phyloP scores from a whole-genome alignment of 164 flowering plant genomes.

The Kingdonia uniflora region DNA sequence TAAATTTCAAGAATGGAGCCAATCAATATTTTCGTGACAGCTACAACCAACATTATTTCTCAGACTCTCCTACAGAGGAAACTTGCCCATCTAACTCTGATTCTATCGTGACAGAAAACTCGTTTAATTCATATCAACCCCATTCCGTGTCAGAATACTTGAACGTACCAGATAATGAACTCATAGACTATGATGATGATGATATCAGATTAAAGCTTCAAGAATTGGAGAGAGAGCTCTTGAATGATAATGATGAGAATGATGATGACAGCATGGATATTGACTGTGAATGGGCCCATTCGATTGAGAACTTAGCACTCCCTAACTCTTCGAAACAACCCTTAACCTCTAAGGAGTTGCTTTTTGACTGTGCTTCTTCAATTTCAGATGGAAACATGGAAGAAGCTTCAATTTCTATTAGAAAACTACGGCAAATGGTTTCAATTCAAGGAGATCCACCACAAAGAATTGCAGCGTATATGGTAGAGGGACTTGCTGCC shows the following conservation, averaged over 20 bases:
- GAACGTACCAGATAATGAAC: constrained; percentile 26
- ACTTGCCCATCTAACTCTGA: constrained; percentile 22
- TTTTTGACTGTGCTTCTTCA: constrained; percentile 61
- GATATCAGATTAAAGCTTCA: constrained; percentile 56
- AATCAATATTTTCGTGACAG: constrained; percentile 17
- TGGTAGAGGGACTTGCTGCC: constrained; percentile 97
- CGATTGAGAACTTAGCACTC: constrained; percentile 20
- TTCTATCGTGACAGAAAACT: constrained; percentile 15
- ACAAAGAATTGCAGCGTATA: constrained; percentile 87
- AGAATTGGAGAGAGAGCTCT: constrained; percentile 69
- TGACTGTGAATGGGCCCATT: constrained; percentile 55
- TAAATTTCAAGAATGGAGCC: constrained; percentile 5
- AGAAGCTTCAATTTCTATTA: constrained; percentile 50
- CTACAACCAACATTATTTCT: constrained; percentile 42
- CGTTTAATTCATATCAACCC: constrained; percentile 17
- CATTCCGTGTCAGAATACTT: constrained; percentile 28
- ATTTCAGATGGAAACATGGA: constrained; percentile 61
- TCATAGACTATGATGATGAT: constrained; percentile 41
- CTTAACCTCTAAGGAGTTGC: constrained; percentile 57
- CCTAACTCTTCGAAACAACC: constrained; percentile 74
- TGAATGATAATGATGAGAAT: constrained; percentile 39
- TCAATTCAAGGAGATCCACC: constrained; percentile 93
- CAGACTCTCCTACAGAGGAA: constrained; percentile 29
- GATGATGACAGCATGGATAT: constrained; percentile 41
- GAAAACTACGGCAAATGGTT: constrained; percentile 60